Evolutionary conservation across 2,329 filamentous ascomycete species (phyloP).

Genomic region (Colletotrichum endophyticum): DNA sequence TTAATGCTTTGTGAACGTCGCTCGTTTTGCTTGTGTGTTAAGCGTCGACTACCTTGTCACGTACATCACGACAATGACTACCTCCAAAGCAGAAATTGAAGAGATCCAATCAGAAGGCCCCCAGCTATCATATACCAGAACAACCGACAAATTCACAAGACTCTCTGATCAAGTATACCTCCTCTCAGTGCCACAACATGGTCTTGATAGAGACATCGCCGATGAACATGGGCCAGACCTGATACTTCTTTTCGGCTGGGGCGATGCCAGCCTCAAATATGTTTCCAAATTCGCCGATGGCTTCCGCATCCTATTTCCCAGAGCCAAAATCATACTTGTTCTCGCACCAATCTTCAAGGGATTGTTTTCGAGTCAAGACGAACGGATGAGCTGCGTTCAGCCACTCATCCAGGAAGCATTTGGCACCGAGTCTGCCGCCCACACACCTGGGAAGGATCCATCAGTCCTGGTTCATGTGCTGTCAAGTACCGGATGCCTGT

Average conservation of each 20-base stretch:
- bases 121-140: neutral
- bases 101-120: neutral
- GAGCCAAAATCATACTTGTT: constrained; percentile 53
- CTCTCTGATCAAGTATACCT: neutral
- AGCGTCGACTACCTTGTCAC: neutral
- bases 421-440: constrained; percentile 27
- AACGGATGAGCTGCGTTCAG: constrained; percentile 48
- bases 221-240: constrained; percentile 37
- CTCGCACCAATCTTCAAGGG: constrained; percentile 54
- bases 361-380: constrained; percentile 45
- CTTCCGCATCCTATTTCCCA: constrained; percentile 54
- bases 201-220: neutral
- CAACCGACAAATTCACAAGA: neutral
- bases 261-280: constrained; percentile 58
- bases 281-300: constrained; percentile 61
- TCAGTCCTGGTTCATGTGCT: constrained; percentile 56
- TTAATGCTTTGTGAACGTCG: neutral
- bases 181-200: neutral
- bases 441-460: constrained; percentile 25
- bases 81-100: neutral
- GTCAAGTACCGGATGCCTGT: constrained; percentile 63
- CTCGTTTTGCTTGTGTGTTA: neutral
- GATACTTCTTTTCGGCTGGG: constrained; percentile 62
- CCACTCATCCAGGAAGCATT: constrained; percentile 43
- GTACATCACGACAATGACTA: neutral